Evolutionary conservation across 345 rosid species (phyloP), one percentile per base, ranked within the genome.

Genomic region (Xanthoceras sorbifolium): DNA sequence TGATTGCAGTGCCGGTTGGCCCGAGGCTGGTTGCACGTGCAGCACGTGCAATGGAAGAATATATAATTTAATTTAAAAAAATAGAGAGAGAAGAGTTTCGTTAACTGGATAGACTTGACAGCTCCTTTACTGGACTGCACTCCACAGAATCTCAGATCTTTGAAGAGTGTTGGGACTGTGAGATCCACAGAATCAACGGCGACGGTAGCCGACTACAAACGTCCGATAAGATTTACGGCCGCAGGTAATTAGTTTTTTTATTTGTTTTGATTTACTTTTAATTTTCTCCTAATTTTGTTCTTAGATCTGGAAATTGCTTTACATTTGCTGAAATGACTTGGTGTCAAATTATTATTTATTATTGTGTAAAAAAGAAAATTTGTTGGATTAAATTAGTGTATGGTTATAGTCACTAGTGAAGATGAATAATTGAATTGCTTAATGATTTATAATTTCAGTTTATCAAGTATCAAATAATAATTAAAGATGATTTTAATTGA

Each of bases 221-320:
- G 17, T 55, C 64, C 15, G 25, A 50, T 20, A n/a, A 48, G 40
- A 17, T 20, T 34, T n/a, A 9, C 48, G 2, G 64, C 48, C 5
- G 22, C 40, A 40, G 66, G 67, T 61, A 14, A 60, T 25, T 25
- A 15, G 14, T 26, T 60, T 25, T 14, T 14, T 17, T 54, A 14
- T 11, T 69, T 25, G 4, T 26, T 11, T 69, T 25, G 4, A 4
- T 1, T 48, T 31, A 3, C 28, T 29, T n/a, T 17, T 17, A 28
- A 48, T 50, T 14, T 9, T 44, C 20, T 46, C 3, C 0, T 20
- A 20, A 18, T 46, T 20, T 32, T 20, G 48, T 12, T 28, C 44
- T 74, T 23, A 48, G 70, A 74, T 64, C 62, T 64, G 61, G 44
- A 63, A 74, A 64, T 25, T 22, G 31, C 2, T 46, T n/a, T 31